Base-by-base conservation (phyloP, 257 asterid species). In the Solanum ahanhuiri region DNA sequence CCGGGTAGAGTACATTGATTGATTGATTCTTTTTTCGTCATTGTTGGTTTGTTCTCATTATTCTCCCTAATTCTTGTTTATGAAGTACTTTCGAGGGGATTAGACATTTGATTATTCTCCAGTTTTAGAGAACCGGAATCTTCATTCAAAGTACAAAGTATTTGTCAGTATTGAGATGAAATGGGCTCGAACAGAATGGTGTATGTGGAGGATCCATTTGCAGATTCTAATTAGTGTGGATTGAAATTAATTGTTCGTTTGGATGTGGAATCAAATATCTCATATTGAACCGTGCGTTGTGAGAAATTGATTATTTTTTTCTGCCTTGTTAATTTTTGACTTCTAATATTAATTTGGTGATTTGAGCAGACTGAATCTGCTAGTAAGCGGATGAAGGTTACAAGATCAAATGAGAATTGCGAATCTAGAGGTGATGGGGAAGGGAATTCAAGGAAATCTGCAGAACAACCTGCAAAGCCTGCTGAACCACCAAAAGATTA, bases 401-500 rank as follows among this genome's bases (percentile, higher is more conserved):
- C 63, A 14, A 76, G 84, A 73, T 72, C 84, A 6, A 39, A 85
- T 85, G 87, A 85, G 37, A 73, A 71, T 34, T 37, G 51, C 2
- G 60, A 85, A 73, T 35, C 83, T 43, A 31, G 88, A 81, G 87
- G 85, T 39, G 90, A 89, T 15, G 91, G 87, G 22, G 93, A 91
- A 77, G 89, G 66, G 83, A 86, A 86, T 88, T 70, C 89, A 34
- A 88, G 82, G 28, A 90, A 91, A 84, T 84, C 86, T 2, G 86
- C 79, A 20, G 92, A 90, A 45, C 87, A 73, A 87, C 45, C 88
- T 43, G 88, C 76, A 35, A 91, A 90, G 85, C 87, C 85, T 35
- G 57, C 81, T 72, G 93, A 90, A 75, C 89, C 88, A 15, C 88
- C 89, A 20, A 91, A 91, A 86, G 94, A 90, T 87, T 91, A 91